Conservation (phyloP, 306 rosid species). For the Inga oerstediana region DNA sequence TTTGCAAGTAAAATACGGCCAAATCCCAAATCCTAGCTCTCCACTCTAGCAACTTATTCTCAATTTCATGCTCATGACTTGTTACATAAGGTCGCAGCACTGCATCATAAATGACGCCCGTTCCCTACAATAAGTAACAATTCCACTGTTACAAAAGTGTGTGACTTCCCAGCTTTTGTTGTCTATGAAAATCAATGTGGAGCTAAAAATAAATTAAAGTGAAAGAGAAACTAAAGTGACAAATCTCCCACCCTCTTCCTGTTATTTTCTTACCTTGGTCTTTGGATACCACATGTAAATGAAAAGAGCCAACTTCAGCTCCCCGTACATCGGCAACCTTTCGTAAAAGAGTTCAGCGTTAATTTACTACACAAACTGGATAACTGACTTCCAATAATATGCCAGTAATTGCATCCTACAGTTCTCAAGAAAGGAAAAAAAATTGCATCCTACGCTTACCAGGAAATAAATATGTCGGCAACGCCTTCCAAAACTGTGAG, state of each 20-base stretch:
- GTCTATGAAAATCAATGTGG: neutral
- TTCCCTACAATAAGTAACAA: slow-evolving; percentile 57
- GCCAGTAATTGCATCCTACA: neutral
- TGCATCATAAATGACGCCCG: slow-evolving; percentile 59
- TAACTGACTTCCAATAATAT: neutral
- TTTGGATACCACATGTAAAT: slow-evolving; percentile 93
- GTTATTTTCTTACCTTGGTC: slow-evolving; percentile 59
- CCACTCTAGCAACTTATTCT: slow-evolving; percentile 63
- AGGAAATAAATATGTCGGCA: slow-evolving; percentile 64
- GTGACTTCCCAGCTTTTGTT: slow-evolving; percentile 1
- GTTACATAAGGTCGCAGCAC: slow-evolving; percentile 71
- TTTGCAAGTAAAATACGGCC: slow-evolving; percentile 69
- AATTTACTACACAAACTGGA: slow-evolving; percentile 4
- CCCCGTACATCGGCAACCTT: slow-evolving; percentile 93
- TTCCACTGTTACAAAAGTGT: neutral
- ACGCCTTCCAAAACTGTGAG: slow-evolving; percentile 66
- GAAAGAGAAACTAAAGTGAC: slow-evolving; percentile 5
- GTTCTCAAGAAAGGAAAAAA: neutral
- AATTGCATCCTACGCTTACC: slow-evolving; percentile 45
- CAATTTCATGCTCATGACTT: slow-evolving; percentile 70
- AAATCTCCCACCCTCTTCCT: neutral
- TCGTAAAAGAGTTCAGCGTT: slow-evolving; percentile 17
- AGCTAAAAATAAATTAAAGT: neutral
- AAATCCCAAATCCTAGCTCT: slow-evolving; percentile 76
- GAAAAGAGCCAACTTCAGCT: slow-evolving; percentile 79